Evolutionary conservation across 352 stramenopile species (phyloP).

Genomic region (Phytophthora ramorum): DNA sequence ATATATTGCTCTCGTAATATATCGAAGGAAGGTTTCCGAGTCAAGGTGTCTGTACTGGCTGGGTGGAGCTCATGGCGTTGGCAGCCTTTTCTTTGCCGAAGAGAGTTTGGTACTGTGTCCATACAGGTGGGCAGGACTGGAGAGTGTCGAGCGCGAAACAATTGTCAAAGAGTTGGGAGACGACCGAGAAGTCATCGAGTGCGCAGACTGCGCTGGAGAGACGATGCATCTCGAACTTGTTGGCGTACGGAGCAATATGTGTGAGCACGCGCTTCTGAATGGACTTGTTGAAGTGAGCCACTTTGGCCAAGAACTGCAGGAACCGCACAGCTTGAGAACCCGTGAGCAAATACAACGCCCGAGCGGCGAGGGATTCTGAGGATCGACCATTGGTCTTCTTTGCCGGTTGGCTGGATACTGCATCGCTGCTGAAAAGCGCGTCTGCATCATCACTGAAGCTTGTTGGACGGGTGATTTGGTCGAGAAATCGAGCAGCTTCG

Average conservation of each 20-base stretch:
- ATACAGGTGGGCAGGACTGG: conserved; percentile 45
- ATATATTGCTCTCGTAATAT: conserved; percentile 1
- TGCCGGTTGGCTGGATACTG: not conserved
- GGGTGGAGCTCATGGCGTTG: conserved; percentile 19
- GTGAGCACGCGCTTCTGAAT: conserved; percentile 55
- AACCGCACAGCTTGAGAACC: conserved; percentile 62
- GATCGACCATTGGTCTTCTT: conserved; percentile 6
- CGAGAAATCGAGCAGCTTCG: conserved; percentile 67
- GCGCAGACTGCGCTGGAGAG: conserved; percentile 53
- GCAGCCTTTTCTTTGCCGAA: conserved; percentile 46
- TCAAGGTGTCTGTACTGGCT: not conserved
- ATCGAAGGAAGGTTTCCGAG: not conserved
- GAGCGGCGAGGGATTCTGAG: conserved; percentile 30
- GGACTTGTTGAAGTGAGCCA: conserved; percentile 63
- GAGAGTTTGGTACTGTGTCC: conserved; percentile 57
- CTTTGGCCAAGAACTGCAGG: conserved; percentile 75
- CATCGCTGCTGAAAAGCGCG: conserved; percentile 2
- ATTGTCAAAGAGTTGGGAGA: conserved; percentile 45
- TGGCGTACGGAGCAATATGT: conserved; percentile 52
- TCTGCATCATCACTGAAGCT: conserved; percentile 9
- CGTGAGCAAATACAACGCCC: conserved; percentile 66
- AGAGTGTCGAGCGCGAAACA: conserved; percentile 39
- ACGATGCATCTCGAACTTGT: conserved; percentile 56
- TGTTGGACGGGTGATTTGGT: conserved; percentile 52
- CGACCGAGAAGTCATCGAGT: conserved; percentile 50